phyloP scores from a whole-genome alignment of 139 green algal species.

The Coelastrella sp. region DNA sequence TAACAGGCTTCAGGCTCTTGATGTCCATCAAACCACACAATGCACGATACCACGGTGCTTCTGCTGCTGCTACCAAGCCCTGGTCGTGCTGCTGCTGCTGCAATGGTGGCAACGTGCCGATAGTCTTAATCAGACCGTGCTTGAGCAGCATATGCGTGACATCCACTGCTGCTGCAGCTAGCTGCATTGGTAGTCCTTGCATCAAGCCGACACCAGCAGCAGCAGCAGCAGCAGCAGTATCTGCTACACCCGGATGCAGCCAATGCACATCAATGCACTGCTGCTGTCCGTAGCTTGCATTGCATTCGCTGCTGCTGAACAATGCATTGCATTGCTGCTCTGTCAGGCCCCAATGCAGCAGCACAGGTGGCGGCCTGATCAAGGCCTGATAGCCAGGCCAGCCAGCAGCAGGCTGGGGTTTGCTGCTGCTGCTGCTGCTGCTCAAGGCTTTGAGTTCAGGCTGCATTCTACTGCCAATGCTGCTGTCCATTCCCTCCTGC shows the following conservation, averaged over 20 bases:
- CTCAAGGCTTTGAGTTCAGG: background rate
- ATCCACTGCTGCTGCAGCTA: slow-evolving; percentile 22
- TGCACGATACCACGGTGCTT: background rate
- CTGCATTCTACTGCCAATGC: background rate
- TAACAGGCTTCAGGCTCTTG: background rate
- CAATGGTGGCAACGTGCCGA: background rate
- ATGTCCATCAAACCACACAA: slow-evolving; percentile 8
- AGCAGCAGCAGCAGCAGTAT: background rate
- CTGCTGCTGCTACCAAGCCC: background rate
- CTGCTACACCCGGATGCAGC: too few relatives aligned
- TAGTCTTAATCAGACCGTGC: background rate
- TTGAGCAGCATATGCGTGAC: background rate
- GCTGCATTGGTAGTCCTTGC: slow-evolving; percentile 31
- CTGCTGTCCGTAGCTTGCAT: background rate
- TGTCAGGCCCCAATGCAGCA: background rate
- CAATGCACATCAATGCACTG: background rate
- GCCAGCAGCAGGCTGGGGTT: background rate
- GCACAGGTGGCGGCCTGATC: background rate
- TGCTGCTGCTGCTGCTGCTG: background rate
- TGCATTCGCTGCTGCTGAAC: background rate
- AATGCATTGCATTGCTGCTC: background rate
- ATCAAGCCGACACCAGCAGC: background rate
- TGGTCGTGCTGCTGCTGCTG: background rate
- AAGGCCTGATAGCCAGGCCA: slow-evolving; percentile 30
- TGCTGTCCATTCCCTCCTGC: slow-evolving; percentile 21